Base-by-base conservation (phyloP, 805 yeast species). In the Starmerella khaoyaiensis region DNA sequence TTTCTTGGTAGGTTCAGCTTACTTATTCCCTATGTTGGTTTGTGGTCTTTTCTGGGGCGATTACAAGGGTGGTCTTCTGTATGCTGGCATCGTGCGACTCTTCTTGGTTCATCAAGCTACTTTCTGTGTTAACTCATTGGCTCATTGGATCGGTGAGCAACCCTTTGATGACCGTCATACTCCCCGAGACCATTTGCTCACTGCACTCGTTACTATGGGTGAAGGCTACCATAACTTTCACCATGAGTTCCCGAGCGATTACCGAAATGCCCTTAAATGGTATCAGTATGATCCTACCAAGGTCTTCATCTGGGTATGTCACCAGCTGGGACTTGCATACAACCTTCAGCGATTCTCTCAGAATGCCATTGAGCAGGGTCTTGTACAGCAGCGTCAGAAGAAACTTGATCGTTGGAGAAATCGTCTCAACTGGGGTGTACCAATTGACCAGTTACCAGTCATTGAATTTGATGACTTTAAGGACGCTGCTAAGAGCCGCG, bases 191-290 rank as follows among this genome's bases (percentile, higher is more conserved):
- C 83, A 67, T 53, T 72, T 75, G 14, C 56, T 72, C 33, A 68
- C 75, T 19, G 74, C 75, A 17, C 53, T 73, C 12, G 64, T 81
- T 12, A 78, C 94, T 0, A 74, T 79, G 53, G 97, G 97, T 10
- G 95, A 86, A 60, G 87, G 93, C 4, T 74, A 74, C 59, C 93
- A 83, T 58, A 86, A 84, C 61, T 87, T 79, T 63, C 97, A 86
- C 62, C 95, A 87, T 62, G 94, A 83, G 61, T 86, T 86, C 59
- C 94, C 95, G 5, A 75, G 79, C 46, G 96, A 86, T 59, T 84
- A 78, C 61, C 68, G 95, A 44, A 75, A 75, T 47, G 81, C 84
- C 5, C 62, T 71, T 39, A 70, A 73, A 44, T 67, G 76, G 70
- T 75, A 74, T 58, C 76, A 78, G 32, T 78, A 73, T 58, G 97